Base-by-base conservation (phyloP, 805 yeast species). In the Saccharomycopsis schoenii region DNA sequence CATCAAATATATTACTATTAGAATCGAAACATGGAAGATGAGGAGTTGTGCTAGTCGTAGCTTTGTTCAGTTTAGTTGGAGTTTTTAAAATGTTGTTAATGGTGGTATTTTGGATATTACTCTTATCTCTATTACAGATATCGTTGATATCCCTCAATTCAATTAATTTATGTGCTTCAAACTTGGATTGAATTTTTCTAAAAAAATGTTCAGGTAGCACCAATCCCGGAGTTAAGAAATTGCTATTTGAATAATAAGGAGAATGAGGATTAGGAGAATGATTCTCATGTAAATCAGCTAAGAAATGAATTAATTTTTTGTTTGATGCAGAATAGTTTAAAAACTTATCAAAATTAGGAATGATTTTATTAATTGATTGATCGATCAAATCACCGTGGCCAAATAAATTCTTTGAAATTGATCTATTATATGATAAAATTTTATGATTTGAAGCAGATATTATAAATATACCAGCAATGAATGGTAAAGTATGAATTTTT, bases 151-250 rank as follows among this genome's bases (percentile, higher is more conserved):
- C 8, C 29, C 62, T 41, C 19, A 15, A 11, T 25, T 61, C 60
- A 24, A 57, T 36, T 34, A 59, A 51, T 17, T 56, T 66, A 64
- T 66, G 41, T 62, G 64, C 61, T 62, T 63, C 61, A 62, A 74
- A 65, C 59, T 79, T 75, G 0, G 87, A 84, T 61, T 78, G 77
- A 59, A 83, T 77, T 65, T 85, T 84, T 64, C 97, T 80, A 74
- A 93, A 91, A 69, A 88, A 86, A 72, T 91, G 97, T 71, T 92
- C 98, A 0, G 97, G 96, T 12, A 92, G 74, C 0, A 92, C 97
- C 58, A 89, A 73, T 1, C 97, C 97, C 0, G 86, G 82, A 39
- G 73, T 64, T 15, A 77, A 43, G 15, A 36, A 56, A 29, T 56
- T 58, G n/a, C 52, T 56, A 3, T 56, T 42, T 5, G 34, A 47